These are phyloP conservation scores for Raddia distichophylla DNA, from an alignment of 176 grass and related monocot species.

Conservation along the genomic window DNA sequence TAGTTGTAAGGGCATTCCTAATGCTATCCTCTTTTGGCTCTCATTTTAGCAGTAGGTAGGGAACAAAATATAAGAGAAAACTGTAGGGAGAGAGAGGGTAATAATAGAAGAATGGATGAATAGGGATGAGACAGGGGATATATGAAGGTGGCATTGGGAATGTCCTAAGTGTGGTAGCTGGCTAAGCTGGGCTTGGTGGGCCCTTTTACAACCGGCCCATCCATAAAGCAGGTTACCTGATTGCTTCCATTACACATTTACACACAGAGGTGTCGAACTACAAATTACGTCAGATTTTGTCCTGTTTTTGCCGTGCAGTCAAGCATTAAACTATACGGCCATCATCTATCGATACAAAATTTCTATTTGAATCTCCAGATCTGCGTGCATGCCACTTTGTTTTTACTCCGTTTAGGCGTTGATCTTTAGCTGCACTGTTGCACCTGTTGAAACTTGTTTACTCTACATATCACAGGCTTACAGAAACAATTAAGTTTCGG, in stretches of 20 bases:
- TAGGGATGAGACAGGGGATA: no score
- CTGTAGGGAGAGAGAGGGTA: no score
- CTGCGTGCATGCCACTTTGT: not conserved
- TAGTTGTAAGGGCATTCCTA: no score
- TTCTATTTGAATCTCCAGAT: no score
- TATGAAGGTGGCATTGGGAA: no score
- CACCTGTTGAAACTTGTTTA: not conserved
- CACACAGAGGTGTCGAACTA: not conserved
- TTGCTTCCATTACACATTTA: not conserved
- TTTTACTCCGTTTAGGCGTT: not conserved
- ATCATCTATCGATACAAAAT: no score
- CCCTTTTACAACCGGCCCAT: not conserved
- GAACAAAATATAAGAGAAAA: no score
- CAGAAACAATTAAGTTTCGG: not conserved
- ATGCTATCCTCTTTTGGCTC: no score
- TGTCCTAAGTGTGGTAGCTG: no score
- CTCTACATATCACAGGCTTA: not conserved
- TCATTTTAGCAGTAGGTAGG: no score
- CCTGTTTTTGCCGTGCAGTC: not conserved
- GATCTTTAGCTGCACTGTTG: no score
- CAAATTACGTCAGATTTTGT: not conserved
- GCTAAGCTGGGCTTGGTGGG: not conserved
- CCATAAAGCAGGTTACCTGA: not conserved
- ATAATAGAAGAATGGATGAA: no score
- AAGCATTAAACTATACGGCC: not conserved